These are phyloP conservation scores for Globisporangium echinulatum DNA, from an alignment of 352 stramenopile species.

Conservation along the genomic window DNA sequence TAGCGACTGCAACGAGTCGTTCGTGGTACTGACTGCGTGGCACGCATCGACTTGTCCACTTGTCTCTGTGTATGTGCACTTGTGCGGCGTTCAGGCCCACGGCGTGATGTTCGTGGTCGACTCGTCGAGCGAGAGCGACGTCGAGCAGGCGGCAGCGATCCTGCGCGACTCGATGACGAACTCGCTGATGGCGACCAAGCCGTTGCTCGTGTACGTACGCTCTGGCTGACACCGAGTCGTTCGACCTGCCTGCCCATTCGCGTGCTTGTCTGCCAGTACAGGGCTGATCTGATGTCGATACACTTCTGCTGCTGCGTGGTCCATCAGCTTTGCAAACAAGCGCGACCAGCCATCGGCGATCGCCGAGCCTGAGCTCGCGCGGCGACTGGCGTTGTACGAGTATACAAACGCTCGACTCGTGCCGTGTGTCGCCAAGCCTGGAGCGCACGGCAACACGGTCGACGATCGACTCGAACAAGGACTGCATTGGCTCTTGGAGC, in stretches of 20 bases:
- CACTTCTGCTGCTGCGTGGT: not conserved
- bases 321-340: conserved; percentile 71
- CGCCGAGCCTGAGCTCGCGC: conserved; percentile 28
- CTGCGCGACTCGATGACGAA: conserved; percentile 54
- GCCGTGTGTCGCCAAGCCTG: conserved; percentile 56
- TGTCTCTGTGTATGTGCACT: not conserved
- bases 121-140: conserved; percentile 37
- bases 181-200: conserved; percentile 46
- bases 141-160: conserved; percentile 41
- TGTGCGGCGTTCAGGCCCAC: conserved; percentile 29
- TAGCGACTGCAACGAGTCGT: not conserved
- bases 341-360: conserved; percentile 38
- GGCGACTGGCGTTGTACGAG: conserved; percentile 28
- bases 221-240: not conserved
- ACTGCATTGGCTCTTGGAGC: conserved; percentile 66
- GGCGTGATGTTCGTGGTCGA: conserved; percentile 75
- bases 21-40: not conserved
- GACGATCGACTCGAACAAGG: conserved; percentile 61
- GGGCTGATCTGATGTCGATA: not conserved
- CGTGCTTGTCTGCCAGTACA: not conserved
- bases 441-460: conserved; percentile 34
- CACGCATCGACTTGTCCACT: not conserved
- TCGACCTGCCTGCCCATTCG: too few relatives aligned
- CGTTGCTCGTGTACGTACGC: conserved; percentile 53
- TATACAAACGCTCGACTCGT: conserved; percentile 39